phyloP scores from a whole-genome alignment of 768 basidiomycete genomes.

The Glaciozyma antarctica region DNA sequence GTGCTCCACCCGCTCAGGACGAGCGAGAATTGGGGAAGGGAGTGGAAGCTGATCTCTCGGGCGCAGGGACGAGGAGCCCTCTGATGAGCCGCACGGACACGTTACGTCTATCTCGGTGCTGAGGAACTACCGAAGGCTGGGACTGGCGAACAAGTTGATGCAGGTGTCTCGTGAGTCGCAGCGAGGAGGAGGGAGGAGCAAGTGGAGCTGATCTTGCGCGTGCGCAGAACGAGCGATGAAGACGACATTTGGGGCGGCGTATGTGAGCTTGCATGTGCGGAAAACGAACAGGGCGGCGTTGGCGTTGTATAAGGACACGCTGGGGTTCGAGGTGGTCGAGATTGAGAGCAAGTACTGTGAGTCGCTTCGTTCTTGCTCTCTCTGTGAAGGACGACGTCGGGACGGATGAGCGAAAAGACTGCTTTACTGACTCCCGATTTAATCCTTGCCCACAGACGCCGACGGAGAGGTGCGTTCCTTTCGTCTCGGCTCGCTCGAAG shows the following conservation, averaged over 20 bases:
- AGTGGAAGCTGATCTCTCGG: background rate
- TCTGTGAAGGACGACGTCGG: background rate
- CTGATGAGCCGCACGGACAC: slow-evolving; percentile 66
- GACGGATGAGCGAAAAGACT: background rate
- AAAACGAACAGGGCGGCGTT: slow-evolving; percentile 92
- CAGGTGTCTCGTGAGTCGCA: slow-evolving; percentile 66
- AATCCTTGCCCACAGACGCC: background rate
- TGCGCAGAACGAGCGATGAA: slow-evolving; percentile 78
- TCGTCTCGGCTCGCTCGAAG: background rate
- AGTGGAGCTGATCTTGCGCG: background rate
- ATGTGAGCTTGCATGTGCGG: slow-evolving; percentile 81
- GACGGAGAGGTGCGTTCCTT: slow-evolving; percentile 22
- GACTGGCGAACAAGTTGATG: slow-evolving; percentile 91
- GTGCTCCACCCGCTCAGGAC: slow-evolving; percentile 30
- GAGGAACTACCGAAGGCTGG: slow-evolving; percentile 77
- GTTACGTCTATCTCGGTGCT: slow-evolving; percentile 95
- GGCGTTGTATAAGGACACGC: slow-evolving; percentile 71
- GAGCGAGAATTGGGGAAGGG: background rate
- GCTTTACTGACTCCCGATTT: no score
- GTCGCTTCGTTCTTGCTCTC: slow-evolving; percentile 38
- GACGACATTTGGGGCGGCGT: slow-evolving; percentile 69
- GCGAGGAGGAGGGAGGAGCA: background rate
- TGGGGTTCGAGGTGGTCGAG: slow-evolving; percentile 77
- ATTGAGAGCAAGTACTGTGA: slow-evolving; percentile 86
- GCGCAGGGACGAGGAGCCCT: slow-evolving; percentile 49